A percentile compares a stretch with the other conserved stretches of the same genome.
phyloP scores from a whole-genome alignment of 139 green algal genomes.

The Microglena sp. region DNA sequence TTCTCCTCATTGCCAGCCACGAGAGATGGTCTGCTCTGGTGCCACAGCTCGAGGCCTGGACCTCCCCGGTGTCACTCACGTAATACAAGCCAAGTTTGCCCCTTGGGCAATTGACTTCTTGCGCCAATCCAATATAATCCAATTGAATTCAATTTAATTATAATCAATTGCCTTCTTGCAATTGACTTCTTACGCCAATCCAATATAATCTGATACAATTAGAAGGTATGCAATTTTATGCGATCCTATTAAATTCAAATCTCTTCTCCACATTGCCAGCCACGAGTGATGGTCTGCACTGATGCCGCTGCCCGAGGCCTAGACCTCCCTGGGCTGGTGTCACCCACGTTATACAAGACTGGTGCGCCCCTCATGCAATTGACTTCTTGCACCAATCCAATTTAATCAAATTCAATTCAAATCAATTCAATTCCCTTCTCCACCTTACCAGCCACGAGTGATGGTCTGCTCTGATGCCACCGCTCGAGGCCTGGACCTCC shows the following conservation, averaged over 20 bases:
- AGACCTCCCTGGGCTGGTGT: slow-evolving; percentile 73
- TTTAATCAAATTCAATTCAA: too few relatives aligned
- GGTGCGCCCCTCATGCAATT: too few relatives aligned
- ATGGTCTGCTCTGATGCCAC: slow-evolving; percentile 92
- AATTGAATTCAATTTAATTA: too few relatives aligned
- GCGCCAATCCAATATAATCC: too few relatives aligned
- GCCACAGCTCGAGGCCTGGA: slow-evolving; percentile 81
- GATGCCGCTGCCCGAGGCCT: slow-evolving; percentile 84
- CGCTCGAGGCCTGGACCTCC: slow-evolving; percentile 82
- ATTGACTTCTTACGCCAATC: too few relatives aligned
- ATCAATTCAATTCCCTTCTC: too few relatives aligned
- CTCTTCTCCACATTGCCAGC: not conserved
- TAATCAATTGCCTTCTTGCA: too few relatives aligned
- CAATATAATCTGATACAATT: not conserved
- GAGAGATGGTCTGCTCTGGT: slow-evolving; percentile 90
- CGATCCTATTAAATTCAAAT: not conserved
- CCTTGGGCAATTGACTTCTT: too few relatives aligned
- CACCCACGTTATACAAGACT: slow-evolving; percentile 71
- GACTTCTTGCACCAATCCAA: too few relatives aligned
- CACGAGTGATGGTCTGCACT: slow-evolving; percentile 73
- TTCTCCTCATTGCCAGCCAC: too few relatives aligned
- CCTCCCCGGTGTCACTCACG: slow-evolving; percentile 64
- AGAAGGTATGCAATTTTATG: not conserved
- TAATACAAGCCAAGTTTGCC: too few relatives aligned
- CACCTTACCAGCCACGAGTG: not conserved